phyloP scores from a whole-genome alignment of 2,329 filamentous ascomycete species.

The Akanthomyces dipterigenus region DNA sequence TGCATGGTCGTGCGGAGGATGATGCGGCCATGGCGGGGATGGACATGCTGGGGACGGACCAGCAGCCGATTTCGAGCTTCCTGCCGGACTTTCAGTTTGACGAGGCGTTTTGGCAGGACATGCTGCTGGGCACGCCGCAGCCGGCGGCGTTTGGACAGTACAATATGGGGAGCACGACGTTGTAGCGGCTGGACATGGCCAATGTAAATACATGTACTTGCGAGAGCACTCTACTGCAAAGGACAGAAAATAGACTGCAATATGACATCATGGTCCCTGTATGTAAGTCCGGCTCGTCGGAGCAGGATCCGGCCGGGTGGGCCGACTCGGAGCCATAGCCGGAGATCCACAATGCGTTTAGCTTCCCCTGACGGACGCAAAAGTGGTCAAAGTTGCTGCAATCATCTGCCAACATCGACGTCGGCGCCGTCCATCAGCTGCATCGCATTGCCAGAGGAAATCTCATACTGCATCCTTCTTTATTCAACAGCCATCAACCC shows the following conservation, averaged over 20 bases:
- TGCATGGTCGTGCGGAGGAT: background rate
- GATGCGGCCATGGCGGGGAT: background rate
- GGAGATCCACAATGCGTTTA: background rate
- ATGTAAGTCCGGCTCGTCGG: background rate
- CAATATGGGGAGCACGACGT: background rate
- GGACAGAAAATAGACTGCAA: background rate
- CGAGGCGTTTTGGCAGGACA: slow-evolving; percentile 9
- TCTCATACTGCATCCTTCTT: background rate
- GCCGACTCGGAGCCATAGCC: background rate
- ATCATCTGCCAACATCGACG: background rate
- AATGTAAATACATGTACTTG: no score
- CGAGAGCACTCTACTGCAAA: no score
- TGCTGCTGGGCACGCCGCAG: background rate
- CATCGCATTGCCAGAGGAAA: background rate
- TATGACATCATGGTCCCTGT: background rate
- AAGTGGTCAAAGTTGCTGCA: background rate
- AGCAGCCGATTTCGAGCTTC: background rate
- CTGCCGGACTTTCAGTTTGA: slow-evolving; percentile 4
- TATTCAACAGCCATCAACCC: background rate
- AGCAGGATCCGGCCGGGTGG: background rate
- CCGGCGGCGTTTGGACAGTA: background rate
- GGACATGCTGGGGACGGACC: background rate
- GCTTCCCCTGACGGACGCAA: background rate
- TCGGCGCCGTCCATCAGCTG: background rate
- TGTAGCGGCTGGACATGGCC: background rate